Base-by-base conservation (phyloP, 768 basidiomycete species). In the Hericium alpestre region DNA sequence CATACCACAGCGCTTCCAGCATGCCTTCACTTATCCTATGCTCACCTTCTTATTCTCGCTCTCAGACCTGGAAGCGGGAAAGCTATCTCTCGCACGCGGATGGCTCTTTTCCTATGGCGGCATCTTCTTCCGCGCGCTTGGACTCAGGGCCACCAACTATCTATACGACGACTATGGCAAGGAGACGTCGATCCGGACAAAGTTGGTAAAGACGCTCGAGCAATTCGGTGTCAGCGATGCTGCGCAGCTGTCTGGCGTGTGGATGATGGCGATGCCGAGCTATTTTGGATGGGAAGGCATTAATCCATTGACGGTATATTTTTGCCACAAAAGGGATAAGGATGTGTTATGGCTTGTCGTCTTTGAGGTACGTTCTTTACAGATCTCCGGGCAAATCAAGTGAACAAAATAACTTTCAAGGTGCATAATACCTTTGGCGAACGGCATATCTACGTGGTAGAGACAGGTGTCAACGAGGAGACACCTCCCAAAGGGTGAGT, bases 401-500 rank as follows among this genome's bases (percentile, higher is more conserved):
- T 32, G 32, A 7, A 32, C 32, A 25, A 25, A 32, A 32, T 6
- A 10, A 32, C 32, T 32, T 6, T 55, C 47, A 53, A 83, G 82
- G 76, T 83, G 8, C 86, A 87, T 64, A 88, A 87, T 64, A 87
- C 85, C 0, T 88, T 88, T 63, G 83, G 82, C 5, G 85, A 87
- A 68, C 76, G 77, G 56, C 84, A 86, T 65, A 72, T 80, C 7
- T 77, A 86, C 61, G 70, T 83, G 22, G 71, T 87, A 0, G 71
- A 79, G 55, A 59, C 73, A 0, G 77, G 74, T 12, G 65, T 65
- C 12, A 67, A 70, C 32, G 80, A 83, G 65, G 81, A 83, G 56
- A 38, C 59, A 23, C 63, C 65, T 5, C 55, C 69, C n/a, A 57
- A 58, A 25, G 70, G 71, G 72, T 78, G 59, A 63, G 61, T 61